These are phyloP conservation scores for Alternaria incomplexa DNA, from an alignment of 2,329 filamentous ascomycete genomes.

Conservation along the genomic window DNA sequence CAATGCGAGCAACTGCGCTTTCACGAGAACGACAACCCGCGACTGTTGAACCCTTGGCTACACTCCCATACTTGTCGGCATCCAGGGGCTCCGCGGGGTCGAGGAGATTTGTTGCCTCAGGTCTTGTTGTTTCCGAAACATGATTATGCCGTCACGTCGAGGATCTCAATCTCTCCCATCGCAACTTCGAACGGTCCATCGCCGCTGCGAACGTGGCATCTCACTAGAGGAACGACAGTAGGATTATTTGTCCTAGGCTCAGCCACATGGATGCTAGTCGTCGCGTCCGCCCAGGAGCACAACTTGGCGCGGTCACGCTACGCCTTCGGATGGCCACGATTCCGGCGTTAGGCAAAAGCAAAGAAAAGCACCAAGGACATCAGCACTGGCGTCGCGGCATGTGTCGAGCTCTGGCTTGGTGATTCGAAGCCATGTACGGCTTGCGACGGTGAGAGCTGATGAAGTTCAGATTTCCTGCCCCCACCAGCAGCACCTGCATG, in stretches of 20 bases:
- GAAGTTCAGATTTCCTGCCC: slow-evolving; percentile 2
- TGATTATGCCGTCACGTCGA: neutral
- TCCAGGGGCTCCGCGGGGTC: neutral
- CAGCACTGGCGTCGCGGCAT: neutral
- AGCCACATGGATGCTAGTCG: neutral
- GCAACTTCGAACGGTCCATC: neutral
- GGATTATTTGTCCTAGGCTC: neutral
- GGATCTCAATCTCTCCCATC: neutral
- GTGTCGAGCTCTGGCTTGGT: neutral
- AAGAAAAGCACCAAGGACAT: neutral
- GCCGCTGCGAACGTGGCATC: neutral
- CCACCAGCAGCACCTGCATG: slow-evolving; percentile 2
- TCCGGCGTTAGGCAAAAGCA: neutral
- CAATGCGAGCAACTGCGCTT: neutral
- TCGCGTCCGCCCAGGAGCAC: neutral
- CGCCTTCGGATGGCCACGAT: neutral
- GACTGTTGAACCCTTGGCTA: neutral
- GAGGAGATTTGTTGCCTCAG: neutral
- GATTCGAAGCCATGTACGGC: neutral
- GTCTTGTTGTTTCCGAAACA: slow-evolving; percentile 4
- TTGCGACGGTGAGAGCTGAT: neutral
- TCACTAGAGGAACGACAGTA: neutral
- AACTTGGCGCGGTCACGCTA: slow-evolving; percentile 6
- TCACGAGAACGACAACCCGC: neutral
- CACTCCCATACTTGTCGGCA: neutral